Evolutionary conservation across 2,329 filamentous ascomycete species (phyloP), one percentile per base, ranked within the genome.

Genomic region (Alternaria sp.): DNA sequence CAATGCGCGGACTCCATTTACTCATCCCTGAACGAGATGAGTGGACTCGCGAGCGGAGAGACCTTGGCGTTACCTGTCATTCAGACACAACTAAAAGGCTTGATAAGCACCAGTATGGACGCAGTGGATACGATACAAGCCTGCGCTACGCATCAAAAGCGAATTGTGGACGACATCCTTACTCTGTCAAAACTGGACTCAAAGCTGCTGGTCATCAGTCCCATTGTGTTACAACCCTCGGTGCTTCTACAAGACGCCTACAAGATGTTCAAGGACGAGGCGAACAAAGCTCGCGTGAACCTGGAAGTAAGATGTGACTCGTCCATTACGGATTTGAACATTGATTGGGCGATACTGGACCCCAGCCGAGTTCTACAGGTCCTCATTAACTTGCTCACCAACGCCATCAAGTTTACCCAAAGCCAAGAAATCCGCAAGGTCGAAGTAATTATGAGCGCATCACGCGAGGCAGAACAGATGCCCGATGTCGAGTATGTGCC

Each of bases 331-430:
- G 53, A 66, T 2, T 26, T 71, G 46, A 45, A 43, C 11, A 64
- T 74, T 7, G 58, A 70, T 9, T 61, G 30, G 37, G 64, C 70
- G 2, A 25, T 66, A 11, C 56, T 73, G 15, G 67, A 67, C 55
- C 68, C 67, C 3, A 60, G 58, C 15, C 60, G 70, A 7, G 59
- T 72, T 11, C 37, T 68, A n/a, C 65, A 75, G 47, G 63, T 78
- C 6, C 63, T 77, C 2, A 73, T 78, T 23, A 78, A 78, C 41
- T 64, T 78, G 7, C 47, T 78, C 5, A 75, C 75, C 3, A 78
- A 78, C 33, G 74, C 75, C 12, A 73, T 78, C n/a, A 78, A 78
- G 26, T 77, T 78, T 21, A 76, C 75, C 3, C 67, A 68, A 44
- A 53, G 23, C 10, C 60, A 55, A 20, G 55, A 54, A 1, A n/a